Evolutionary conservation across 2,329 filamentous ascomycete species (phyloP), one percentile per base, ranked within the genome.

Genomic region (Trichoderma sp.): DNA sequence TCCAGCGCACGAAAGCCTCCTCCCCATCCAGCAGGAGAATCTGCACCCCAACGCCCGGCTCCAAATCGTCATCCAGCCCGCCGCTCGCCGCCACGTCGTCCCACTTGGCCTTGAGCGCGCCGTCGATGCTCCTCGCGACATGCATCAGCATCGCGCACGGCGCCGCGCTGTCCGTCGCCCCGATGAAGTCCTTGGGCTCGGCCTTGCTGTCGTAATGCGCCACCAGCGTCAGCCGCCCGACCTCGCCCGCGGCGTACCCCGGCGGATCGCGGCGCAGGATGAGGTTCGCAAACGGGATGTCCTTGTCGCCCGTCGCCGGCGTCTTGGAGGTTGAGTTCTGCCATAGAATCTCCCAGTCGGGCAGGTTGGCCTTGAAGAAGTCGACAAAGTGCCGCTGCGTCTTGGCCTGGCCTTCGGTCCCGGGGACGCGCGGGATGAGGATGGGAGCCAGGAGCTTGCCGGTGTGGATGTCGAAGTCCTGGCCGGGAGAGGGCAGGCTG

Each of bases 131-230:
- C 69, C 89, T 83, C 67, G 93, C 91, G 14, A 90, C 87, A 75
- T 97, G 91, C 86, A 99, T 85, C 66, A 99, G 82, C 83, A 98
- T 93, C 0, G 95, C 95, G 76, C 94, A 98, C 10, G 95, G 93
- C 19, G 91, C 95, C 1, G 95, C 95, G 71, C 92, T 97, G 74
- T 99, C 95, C 15, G 88, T 96, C 0, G 94, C 95, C 0, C 95
- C 95, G 66, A 99, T 90, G 75, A 99, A 99, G 0, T 93, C 94
- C 67, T 88, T 80, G 0, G 93, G 94, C 28, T 81, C 82, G 65
- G 90, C 83, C 78, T 96, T 90, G 74, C 88, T 93, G 72, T 99
- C 95, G 75, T 97, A 98, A 75, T 99, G 95, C 47, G 95, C 95
- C 7, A 94, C 95, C 63, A 99, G 83, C 15, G 92, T 94, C 73